Evolutionary conservation across 2,329 filamentous ascomycete species (phyloP).

Genomic region (Xylaria sp.): DNA sequence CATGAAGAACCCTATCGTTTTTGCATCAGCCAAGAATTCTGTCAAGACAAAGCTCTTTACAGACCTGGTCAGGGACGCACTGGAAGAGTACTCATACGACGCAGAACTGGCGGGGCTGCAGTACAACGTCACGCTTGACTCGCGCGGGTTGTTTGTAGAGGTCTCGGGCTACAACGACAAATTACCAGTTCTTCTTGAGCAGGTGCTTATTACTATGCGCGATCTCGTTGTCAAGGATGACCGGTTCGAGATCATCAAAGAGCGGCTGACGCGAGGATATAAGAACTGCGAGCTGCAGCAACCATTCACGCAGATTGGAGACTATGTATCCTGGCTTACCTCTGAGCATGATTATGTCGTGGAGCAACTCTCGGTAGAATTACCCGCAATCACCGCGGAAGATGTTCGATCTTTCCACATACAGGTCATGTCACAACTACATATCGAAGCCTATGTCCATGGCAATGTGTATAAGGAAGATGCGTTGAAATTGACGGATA

Average conservation of each 20-base stretch:
- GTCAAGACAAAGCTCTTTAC: conserved; percentile 84
- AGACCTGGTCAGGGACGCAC: conserved; percentile 85
- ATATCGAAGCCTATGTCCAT: conserved; percentile 88
- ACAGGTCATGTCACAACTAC: conserved; percentile 81
- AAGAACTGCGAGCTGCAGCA: conserved; percentile 90
- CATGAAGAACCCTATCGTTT: conserved; percentile 81
- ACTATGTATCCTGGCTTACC: conserved; percentile 83
- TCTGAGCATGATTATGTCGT: conserved; percentile 81
- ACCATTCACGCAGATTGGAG: conserved; percentile 87
- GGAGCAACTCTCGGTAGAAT: conserved; percentile 80
- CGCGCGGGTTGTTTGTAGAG: conserved; percentile 78
- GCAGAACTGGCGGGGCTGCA: conserved; percentile 90
- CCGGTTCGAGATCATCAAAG: conserved; percentile 90
- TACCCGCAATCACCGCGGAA: conserved; percentile 77
- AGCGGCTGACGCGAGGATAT: conserved; percentile 78
- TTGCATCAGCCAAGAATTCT: conserved; percentile 78
- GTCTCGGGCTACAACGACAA: conserved; percentile 97
- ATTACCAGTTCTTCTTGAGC: conserved; percentile 87
- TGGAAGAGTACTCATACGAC: conserved; percentile 95
- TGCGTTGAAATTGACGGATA: conserved; percentile 82
- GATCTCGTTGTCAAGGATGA: conserved; percentile 87
- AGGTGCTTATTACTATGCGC: conserved; percentile 84
- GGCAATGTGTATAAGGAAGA: conserved; percentile 97
- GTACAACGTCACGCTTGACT: conserved; percentile 80
- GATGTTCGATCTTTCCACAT: conserved; percentile 82